Evolutionary conservation across 768 basidiomycete species (phyloP), one percentile per base, ranked within the genome.

Genomic region (Boletus pseudo-olivaceus): DNA sequence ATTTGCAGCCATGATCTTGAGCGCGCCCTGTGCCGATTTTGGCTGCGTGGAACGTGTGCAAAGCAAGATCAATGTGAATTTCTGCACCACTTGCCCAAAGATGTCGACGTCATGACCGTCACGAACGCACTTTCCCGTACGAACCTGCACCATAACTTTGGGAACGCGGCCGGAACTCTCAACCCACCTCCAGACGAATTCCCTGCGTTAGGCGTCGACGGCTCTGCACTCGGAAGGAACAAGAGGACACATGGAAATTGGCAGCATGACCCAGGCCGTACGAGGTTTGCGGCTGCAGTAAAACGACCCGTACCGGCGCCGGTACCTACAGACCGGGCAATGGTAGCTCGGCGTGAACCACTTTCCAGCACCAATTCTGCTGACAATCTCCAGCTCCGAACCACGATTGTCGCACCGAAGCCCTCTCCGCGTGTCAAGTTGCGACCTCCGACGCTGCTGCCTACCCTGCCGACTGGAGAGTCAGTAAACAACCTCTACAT

Each of bases 21-120:
- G 70, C 83, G 95, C 39, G 95, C 95, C 2, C 70, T 98, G 20
- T 94, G 90, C 73, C 88, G 97, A 34, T 99, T 99, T 76, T 99
- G 97, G 97, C 80, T 99, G 30, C 83, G 95, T 47, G 96, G 96
- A 6, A 93, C 93, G 42, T 99, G 97, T 66, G 92, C 95, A 30
- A 99, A 99, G 71, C 90, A 94, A 51, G 94, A 96, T 53, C 83
- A 81, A 59, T 98, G 95, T 82, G 97, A 98, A 73, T 98, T 98
- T 73, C 73, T 97, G 66, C 95, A 97, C 67, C 90, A 91, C 67
- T 75, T 95, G 5, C 93, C 92, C 7, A 85, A 89, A 61, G 88
- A 93, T 59, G 85, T 89, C 38, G 93, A 97, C 65, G 79, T 93
- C 35, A 70, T 83, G 40, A 78, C 81, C 54, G 75, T 93, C 51